Base-by-base conservation (phyloP, 345 rosid species). In the Angophora floribunda region DNA sequence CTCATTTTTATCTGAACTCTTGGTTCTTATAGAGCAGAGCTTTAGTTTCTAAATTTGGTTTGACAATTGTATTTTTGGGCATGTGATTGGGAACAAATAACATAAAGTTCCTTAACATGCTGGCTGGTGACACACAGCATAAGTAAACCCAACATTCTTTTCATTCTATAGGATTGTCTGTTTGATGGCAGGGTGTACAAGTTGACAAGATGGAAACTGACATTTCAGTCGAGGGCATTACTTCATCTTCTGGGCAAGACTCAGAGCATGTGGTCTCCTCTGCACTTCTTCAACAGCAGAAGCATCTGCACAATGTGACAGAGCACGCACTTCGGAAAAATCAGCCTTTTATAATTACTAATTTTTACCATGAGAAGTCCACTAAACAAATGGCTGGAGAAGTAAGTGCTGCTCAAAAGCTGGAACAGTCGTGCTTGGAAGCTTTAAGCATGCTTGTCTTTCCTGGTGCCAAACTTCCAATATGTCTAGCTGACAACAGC, bases 361-460 rank as follows among this genome's bases (percentile, higher is more conserved):
- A 98, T 91, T 90, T 97, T n/a, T 86, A 87, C 90, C 98, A 97
- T 75, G 96, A 97, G 91, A 97, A 97, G 91, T 88, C 86, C 65
- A 57, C 92, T 9, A 88, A 91, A 87, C 51, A 92, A 88, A 85
- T 87, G 85, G 87, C 93, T 89, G 96, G 93, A 90, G 95, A 96
- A 89, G 89, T 91, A 19, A 92, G 90, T 30, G 95, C 94, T 14
- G 55, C 93, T 88, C 89, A 92, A 36, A 96, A 94, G 91, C 61
- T 94, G 88, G 99, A 97, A 91, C 94, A 92, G 87, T 93, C 91
- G 88, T 98, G 96, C 90, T 93, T 98, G 87, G 94, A 95, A 91
- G 96, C 95, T 26, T 94, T 97, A n/a, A 86, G 95, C 86, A 90
- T 97, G 57, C 92, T 93, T 24, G 17, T 89, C 67, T 93, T 93